Base-by-base conservation (phyloP, 2,329 filamentous ascomycete species). In the Chaetomium sp. region DNA sequence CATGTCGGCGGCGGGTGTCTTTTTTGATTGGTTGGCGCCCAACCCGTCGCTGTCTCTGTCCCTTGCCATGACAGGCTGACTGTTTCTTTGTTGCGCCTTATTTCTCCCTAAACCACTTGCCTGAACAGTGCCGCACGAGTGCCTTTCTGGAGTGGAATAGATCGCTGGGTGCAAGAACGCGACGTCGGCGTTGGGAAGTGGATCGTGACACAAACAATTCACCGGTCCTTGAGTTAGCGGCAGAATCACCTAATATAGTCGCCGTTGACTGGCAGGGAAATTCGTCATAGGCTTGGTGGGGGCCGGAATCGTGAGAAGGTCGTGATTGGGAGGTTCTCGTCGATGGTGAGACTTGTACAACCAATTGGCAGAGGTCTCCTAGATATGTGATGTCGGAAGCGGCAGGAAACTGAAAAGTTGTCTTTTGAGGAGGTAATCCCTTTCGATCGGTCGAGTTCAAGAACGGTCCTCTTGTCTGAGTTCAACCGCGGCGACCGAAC, bases 21-120 rank as follows among this genome's bases (percentile, higher is more conserved):
- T 80, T 77, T 84, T 85, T 85, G 82, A 85, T 85, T 85, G 83
- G 83, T 77, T 76, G 74, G 76, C 75, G 69, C 77, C 75, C 70
- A 79, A 78, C 76, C 79, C 76, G 76, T 79, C 81, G 75, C 82
- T 79, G 71, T 84, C 69, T 63, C 60, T 63, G 45, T 70, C 70
- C 42, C 58, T 70, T 33, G 66, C 69, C 69, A 72, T 71, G 57
- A 51, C 66, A 31, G 59, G 56, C 60, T 55, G 33, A 29, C 8
- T 49, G 63, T 62, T 51, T 64, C 29, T 35, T 62, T 55, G 62
- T 27, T 27, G 63, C 58, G 65, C 60, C 67, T 58, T 64, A 65
- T 68, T 65, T 51, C 63, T 65, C 54, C 66, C 63, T 49, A 57
- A 67, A 27, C 12, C 19, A 5, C 25, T 61, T 27, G 13, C 47